These are phyloP conservation scores for Plasmodium vinckei DNA, from an alignment of 169 alveolate species.

Conservation along the genomic window DNA sequence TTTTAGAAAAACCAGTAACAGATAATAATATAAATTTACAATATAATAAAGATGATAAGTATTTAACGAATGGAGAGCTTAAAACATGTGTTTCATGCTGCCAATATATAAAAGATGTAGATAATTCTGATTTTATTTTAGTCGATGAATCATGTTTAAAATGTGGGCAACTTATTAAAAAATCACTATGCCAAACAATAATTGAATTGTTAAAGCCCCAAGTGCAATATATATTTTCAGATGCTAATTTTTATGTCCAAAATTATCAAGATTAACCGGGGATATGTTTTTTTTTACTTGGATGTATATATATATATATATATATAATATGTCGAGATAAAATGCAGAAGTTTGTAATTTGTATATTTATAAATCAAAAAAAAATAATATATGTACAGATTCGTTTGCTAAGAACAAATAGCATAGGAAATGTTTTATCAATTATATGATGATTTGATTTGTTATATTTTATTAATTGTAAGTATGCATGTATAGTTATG, in stretches of 20 bases:
- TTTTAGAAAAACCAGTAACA: slow-evolving; percentile 1
- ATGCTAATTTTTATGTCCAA: slow-evolving; percentile 67
- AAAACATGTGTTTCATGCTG: slow-evolving; percentile 65
- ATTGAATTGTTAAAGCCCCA: slow-evolving; percentile 70
- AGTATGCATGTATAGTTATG: too few relatives aligned
- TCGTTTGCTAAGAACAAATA: too few relatives aligned
- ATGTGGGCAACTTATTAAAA: slow-evolving; percentile 62
- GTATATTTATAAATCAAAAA: not conserved
- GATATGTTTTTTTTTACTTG: not conserved
- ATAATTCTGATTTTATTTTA: slow-evolving; percentile 2
- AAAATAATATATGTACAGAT: not conserved
- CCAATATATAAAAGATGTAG: slow-evolving; percentile 44
- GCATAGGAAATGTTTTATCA: too few relatives aligned
- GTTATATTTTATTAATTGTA: too few relatives aligned
- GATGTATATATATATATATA: not conserved
- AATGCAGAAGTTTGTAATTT: not conserved
- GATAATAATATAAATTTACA: not conserved
- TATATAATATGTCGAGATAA: not conserved
- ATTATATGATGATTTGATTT: too few relatives aligned
- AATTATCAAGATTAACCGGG: slow-evolving; percentile 39
- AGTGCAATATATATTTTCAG: slow-evolving; percentile 64
- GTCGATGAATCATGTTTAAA: slow-evolving; percentile 34
- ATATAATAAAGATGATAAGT: slow-evolving; percentile 11
- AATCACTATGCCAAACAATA: slow-evolving; percentile 60
- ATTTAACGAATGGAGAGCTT: slow-evolving; percentile 10